These are phyloP conservation scores for Lactarius tabidus DNA, from an alignment of 768 basidiomycete genomes.

Conservation along the genomic window DNA sequence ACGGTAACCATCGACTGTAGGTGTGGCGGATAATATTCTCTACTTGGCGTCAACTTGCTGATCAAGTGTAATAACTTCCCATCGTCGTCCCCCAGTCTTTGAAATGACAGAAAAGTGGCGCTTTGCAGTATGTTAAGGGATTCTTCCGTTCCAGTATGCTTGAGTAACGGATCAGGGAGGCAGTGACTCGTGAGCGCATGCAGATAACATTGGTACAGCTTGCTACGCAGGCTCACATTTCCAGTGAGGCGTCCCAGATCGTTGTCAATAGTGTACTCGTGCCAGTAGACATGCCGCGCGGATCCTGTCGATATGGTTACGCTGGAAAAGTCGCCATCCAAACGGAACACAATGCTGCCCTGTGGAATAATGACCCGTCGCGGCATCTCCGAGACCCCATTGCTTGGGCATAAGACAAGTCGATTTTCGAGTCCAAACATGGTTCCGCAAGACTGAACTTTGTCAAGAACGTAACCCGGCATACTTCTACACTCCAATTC, in stretches of 20 bases:
- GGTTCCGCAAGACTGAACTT: slow-evolving; percentile 39
- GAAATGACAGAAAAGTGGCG: slow-evolving; percentile 39
- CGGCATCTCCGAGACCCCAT: background rate
- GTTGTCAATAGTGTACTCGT: slow-evolving; percentile 33
- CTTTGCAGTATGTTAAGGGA: slow-evolving; percentile 40
- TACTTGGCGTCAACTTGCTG: background rate
- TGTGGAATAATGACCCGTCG: slow-evolving; percentile 14
- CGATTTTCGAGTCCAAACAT: slow-evolving; percentile 41
- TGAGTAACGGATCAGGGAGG: slow-evolving; percentile 43
- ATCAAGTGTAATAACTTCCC: slow-evolving; percentile 3
- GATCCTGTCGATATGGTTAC: background rate
- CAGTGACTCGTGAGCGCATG: slow-evolving; percentile 45
- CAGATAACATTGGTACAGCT: slow-evolving; percentile 41
- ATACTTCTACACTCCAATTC: slow-evolving; percentile 40
- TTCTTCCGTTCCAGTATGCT: slow-evolving; percentile 43
- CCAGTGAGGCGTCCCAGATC: slow-evolving; percentile 32
- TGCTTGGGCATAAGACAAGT: slow-evolving; percentile 21
- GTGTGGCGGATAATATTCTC: slow-evolving; percentile 2
- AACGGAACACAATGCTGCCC: background rate
- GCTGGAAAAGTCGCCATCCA: background rate
- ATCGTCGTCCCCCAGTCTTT: slow-evolving; percentile 28
- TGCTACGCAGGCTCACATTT: slow-evolving; percentile 30
- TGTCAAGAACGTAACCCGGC: slow-evolving; percentile 40
- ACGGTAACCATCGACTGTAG: slow-evolving; percentile 1
- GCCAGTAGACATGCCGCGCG: slow-evolving; percentile 21